phyloP scores from a whole-genome alignment of 1,284 basidiomycete species.

The Malassezia sp. region DNA sequence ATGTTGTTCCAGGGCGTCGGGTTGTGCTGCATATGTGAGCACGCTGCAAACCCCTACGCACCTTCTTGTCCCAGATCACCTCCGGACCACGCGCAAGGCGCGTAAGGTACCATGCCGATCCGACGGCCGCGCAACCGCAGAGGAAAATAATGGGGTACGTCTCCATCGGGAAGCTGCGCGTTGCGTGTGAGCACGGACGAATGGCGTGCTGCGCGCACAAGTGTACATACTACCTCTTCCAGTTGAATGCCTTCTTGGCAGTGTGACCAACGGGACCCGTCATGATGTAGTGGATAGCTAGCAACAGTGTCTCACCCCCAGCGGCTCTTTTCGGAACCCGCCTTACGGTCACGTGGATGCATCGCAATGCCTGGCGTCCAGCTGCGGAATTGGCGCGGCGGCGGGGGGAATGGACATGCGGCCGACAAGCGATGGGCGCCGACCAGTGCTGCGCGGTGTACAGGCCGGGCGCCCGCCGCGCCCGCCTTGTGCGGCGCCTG shows the following conservation, averaged over 20 bases:
- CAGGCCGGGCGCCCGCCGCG: no score
- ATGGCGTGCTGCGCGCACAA: no score
- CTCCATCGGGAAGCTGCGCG: constrained; percentile 10
- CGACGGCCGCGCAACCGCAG: constrained; percentile 32
- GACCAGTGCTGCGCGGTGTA: no score
- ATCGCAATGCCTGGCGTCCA: no score
- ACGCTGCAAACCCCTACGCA: not conserved
- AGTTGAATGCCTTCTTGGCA: constrained; percentile 11
- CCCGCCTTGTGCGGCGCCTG: no score
- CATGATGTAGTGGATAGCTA: constrained; percentile 3
- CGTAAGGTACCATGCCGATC: constrained; percentile 37
- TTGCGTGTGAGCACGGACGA: no score
- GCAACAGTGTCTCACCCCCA: not conserved
- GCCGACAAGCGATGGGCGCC: no score
- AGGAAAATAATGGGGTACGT: constrained; percentile 38
- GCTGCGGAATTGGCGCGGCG: no score
- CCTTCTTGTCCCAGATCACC: constrained; percentile 43
- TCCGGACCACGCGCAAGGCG: constrained; percentile 37
- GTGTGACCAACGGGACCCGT: not conserved
- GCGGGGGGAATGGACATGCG: no score
- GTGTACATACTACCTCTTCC: constrained; percentile 9
- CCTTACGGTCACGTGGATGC: constrained; percentile 5
- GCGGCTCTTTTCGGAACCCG: constrained; percentile 7
- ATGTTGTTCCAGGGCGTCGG: constrained; percentile 42
- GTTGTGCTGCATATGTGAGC: constrained; percentile 25